Evolutionary conservation across 75 land plant species (phyloP).

Genomic region (Cupressus sempervirens): DNA sequence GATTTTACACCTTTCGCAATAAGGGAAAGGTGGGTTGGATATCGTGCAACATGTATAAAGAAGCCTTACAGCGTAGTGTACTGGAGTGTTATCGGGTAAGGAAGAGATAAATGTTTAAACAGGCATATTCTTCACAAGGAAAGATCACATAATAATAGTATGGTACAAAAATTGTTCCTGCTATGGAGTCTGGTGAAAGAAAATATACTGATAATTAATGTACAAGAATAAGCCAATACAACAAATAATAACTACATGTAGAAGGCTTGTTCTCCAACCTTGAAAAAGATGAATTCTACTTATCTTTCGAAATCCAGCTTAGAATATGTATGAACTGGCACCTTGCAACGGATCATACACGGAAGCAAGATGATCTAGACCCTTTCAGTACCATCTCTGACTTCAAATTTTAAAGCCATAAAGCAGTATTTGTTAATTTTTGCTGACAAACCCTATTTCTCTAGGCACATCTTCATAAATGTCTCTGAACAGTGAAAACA

Average conservation of each 20-base stretch:
- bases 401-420: not conserved
- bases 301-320: not conserved
- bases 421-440: not conserved
- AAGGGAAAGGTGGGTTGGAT: not conserved
- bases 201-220: too few species aligned
- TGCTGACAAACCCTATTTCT: not conserved
- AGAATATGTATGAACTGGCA: not conserved
- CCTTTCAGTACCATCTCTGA: not conserved
- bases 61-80: not conserved
- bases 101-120: not conserved
- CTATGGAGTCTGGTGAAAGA: not conserved
- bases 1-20: not conserved
- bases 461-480: not conserved
- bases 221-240: too few species aligned
- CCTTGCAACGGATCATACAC: not conserved
- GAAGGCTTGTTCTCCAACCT: too few species aligned
- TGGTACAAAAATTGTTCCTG: not conserved
- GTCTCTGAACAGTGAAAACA: not conserved
- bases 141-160: not conserved
- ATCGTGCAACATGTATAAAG: not conserved
- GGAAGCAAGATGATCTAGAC: not conserved
- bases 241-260: too few species aligned
- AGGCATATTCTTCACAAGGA: not conserved
- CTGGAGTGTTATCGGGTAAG: not conserved
- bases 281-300: too few species aligned